A percentile compares a stretch with the other conserved stretches of the same genome.
These are phyloP conservation scores for Wallacemonas sp. DNA, from an alignment of 208 protist species.

Conservation along the genomic window DNA sequence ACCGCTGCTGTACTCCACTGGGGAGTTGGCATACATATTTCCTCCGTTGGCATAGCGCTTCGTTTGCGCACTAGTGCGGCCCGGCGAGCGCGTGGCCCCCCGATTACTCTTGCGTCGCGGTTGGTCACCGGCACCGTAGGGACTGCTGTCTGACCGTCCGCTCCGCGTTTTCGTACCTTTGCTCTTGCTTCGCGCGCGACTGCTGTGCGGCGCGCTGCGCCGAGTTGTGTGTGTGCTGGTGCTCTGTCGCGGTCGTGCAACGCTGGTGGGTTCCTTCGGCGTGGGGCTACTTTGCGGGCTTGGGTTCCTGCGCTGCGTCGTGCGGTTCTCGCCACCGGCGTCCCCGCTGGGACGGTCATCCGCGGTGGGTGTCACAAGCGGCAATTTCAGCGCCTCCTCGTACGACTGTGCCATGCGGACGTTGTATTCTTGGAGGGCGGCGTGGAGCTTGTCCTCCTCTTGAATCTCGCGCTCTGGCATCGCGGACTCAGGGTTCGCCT, in stretches of 20 bases:
- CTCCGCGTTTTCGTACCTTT: not conserved
- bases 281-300: not conserved
- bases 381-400: constrained; percentile 4
- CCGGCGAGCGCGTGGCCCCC: not conserved
- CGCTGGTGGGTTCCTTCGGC: not conserved
- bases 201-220: not conserved
- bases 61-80: too few relatives aligned
- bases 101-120: not conserved
- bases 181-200: not conserved
- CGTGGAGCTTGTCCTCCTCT: constrained; percentile 11
- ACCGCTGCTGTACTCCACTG: not conserved
- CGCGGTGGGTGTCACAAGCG: not conserved
- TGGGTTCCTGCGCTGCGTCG: not conserved
- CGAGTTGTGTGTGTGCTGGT: not conserved
- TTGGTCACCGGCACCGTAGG: not conserved
- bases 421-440: constrained; percentile 17
- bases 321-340: not conserved
- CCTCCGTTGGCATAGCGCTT: too few relatives aligned
- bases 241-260: not conserved
- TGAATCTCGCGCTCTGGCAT: constrained; percentile 23
- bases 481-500: constrained; percentile 30
- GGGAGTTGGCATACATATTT: too few relatives aligned
- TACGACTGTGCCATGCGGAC: not conserved
- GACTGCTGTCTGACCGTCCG: not conserved
- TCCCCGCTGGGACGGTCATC: not conserved